Percentiles rank a stretch among this genome's conserved stretches.
These are phyloP conservation scores for Capsicum baccatum DNA, from an alignment of 257 asterid genomes.

Conservation along the genomic window DNA sequence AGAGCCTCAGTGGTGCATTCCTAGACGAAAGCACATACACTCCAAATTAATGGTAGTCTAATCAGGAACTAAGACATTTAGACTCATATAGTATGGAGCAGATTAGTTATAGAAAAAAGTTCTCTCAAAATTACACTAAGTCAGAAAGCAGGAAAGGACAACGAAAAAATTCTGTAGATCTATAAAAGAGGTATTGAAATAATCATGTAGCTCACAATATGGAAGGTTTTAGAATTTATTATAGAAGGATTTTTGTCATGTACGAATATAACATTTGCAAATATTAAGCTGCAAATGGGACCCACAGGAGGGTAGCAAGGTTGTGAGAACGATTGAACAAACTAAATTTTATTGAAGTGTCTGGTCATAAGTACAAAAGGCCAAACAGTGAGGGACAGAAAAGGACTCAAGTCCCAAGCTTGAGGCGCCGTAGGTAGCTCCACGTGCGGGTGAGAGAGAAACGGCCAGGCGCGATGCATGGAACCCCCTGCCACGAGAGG, in stretches of 20 bases:
- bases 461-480: not conserved
- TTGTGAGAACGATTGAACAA: not conserved
- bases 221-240: not conserved
- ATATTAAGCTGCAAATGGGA: not conserved
- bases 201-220: slow-evolving; percentile 9
- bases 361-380: not conserved
- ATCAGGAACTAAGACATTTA: slow-evolving; percentile 1
- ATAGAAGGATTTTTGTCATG: not conserved
- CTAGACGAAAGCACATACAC: slow-evolving; percentile 43
- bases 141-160: not conserved
- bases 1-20: slow-evolving; percentile 67
- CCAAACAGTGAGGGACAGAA: not conserved
- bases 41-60: not conserved
- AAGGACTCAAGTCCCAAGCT: not conserved
- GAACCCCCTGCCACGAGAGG: too few species aligned
- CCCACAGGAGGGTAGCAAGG: not conserved
- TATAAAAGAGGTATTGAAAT: not conserved
- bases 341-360: not conserved
- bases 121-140: not conserved
- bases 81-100: not conserved
- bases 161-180: not conserved
- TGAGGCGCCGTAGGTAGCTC: not conserved
- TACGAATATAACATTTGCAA: not conserved
- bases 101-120: not conserved
- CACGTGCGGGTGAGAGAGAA: not conserved